phyloP scores from a whole-genome alignment of 139 green algal genomes.

The Micromonas pusilla region DNA sequence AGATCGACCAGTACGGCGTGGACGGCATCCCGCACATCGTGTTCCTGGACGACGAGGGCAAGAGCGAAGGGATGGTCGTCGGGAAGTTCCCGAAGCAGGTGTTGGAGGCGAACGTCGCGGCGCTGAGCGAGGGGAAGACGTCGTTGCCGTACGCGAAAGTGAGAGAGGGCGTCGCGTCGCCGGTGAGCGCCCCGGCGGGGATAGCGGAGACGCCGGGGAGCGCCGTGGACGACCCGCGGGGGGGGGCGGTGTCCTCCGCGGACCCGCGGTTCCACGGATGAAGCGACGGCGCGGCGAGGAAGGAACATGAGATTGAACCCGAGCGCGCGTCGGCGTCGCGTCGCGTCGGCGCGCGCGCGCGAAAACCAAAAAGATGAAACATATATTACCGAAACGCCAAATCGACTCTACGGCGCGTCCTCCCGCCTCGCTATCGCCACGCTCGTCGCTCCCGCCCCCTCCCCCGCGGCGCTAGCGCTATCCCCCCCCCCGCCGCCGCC shows the following conservation, averaged over 20 bases:
- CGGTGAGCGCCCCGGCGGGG: neutral
- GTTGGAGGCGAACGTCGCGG: slow-evolving; percentile 54
- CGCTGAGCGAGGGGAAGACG: slow-evolving; percentile 35
- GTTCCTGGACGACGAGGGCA: slow-evolving; percentile 72
- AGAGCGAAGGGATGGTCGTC: slow-evolving; percentile 64
- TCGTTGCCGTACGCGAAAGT: slow-evolving; percentile 18
- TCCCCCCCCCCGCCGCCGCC: neutral
- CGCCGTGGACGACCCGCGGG: neutral
- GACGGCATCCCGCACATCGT: slow-evolving; percentile 89
- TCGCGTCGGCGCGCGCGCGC: too few species aligned
- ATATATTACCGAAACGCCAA: neutral
- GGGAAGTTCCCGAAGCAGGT: slow-evolving; percentile 70
- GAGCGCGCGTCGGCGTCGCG: too few species aligned
- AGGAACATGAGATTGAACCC: too few species aligned
- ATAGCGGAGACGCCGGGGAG: neutral
- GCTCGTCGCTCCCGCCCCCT: neutral
- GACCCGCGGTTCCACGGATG: slow-evolving; percentile 7
- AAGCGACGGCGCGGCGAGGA: neutral
- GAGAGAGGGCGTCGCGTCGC: neutral
- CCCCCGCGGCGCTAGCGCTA: neutral
- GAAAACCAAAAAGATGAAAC: too few species aligned
- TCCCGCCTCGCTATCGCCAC: too few species aligned
- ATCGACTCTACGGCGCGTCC: too few species aligned
- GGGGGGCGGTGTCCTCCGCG: neutral
- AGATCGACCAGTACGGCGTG: slow-evolving; percentile 78